Evolutionary conservation across 805 yeast genomes (phyloP).

Genomic region (Ogataea philodendri): DNA sequence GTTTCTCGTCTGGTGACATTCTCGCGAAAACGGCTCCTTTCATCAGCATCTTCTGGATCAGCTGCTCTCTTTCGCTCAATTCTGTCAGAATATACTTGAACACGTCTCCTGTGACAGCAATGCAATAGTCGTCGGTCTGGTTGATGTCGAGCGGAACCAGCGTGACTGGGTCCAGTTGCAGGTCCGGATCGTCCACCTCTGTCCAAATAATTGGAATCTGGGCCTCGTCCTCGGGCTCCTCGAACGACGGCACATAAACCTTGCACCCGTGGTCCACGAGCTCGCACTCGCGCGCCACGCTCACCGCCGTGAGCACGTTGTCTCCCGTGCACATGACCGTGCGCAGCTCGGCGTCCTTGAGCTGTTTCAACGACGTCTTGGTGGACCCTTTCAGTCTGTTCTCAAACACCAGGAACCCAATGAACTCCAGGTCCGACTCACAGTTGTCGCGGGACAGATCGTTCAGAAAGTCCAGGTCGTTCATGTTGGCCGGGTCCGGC

Average conservation of each 20-base stretch:
- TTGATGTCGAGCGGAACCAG: slow-evolving; percentile 46
- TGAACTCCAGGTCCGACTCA: slow-evolving; percentile 67
- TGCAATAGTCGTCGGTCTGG: slow-evolving; percentile 45
- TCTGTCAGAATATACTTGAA: slow-evolving; percentile 73
- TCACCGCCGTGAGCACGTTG: slow-evolving; percentile 87
- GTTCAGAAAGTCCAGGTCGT: slow-evolving; percentile 49
- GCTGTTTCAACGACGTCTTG: slow-evolving; percentile 52
- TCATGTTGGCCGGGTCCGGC: slow-evolving; percentile 18
- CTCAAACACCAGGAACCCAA: slow-evolving; percentile 91
- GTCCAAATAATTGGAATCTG: slow-evolving; percentile 53
- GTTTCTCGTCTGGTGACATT: slow-evolving; percentile 99
- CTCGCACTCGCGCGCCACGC: slow-evolving; percentile 86
- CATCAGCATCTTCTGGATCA: slow-evolving; percentile 59
- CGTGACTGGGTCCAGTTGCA: slow-evolving; percentile 62
- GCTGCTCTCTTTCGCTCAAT: slow-evolving; percentile 38
- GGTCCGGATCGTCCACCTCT: slow-evolving; percentile 58
- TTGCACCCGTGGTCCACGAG: slow-evolving; percentile 45
- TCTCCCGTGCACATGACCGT: slow-evolving; percentile 98
- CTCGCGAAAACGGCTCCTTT: slow-evolving; percentile 83
- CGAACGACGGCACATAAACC: slow-evolving; percentile 64
- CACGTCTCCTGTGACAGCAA: slow-evolving; percentile 92
- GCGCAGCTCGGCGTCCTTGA: slow-evolving; percentile 69
- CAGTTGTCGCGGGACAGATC: slow-evolving; percentile 57
- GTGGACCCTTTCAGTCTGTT: slow-evolving; percentile 80
- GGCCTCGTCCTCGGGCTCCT: slow-evolving; percentile 18